Evolutionary conservation across 768 basidiomycete genomes (phyloP), one percentile per base, ranked within the genome.

Genomic region (Chlorophyllum brunneum): DNA sequence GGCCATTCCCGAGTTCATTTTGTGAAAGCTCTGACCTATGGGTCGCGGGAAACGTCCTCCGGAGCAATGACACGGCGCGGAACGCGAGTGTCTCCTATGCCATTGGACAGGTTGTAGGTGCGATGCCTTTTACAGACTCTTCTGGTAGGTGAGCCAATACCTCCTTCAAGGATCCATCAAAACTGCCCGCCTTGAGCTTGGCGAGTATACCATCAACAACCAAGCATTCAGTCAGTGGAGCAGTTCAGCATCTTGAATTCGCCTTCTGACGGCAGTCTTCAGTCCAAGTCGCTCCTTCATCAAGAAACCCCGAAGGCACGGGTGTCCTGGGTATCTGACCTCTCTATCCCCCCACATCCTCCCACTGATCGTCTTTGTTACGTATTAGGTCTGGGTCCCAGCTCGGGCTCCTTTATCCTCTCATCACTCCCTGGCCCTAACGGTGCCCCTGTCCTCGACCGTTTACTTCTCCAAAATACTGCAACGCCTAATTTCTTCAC

Each of bases 401-500:
- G 74, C 63, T 70, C 68, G n/a, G 80, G 72, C 33, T 88, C 80
- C 2, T 69, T 62, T 27, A 65, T 88, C 48, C 66, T 73, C 48
- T 39, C 59, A 39, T 56, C 64, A 23, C 60, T 75, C 11, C 56
- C 65, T 5, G 58, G 66, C 22, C 38, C 69, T 10, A 60, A 66
- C 0, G 85, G 80, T 3, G 76, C 79, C 54, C 68, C 82, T 0
- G 72, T 82, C 30, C 70, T 87, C 7, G 82, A 86, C 66, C 75
- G 81, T 38, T 81, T 87, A 55, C 89, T 91, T 63, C 62, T 66
- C 5, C 77, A 82, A 57, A 75, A 88, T 60, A 65, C 67, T 7
- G 69, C 78, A n/a, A 68, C 79, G 1, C 76, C 82, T 0, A 85
- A 86, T 61, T 79, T 68, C 56, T 71, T 90, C 49, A 78, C 85